Conservation (phyloP, 2,329 filamentous ascomycete genomes). For the Dactylonectria estremocensis region DNA sequence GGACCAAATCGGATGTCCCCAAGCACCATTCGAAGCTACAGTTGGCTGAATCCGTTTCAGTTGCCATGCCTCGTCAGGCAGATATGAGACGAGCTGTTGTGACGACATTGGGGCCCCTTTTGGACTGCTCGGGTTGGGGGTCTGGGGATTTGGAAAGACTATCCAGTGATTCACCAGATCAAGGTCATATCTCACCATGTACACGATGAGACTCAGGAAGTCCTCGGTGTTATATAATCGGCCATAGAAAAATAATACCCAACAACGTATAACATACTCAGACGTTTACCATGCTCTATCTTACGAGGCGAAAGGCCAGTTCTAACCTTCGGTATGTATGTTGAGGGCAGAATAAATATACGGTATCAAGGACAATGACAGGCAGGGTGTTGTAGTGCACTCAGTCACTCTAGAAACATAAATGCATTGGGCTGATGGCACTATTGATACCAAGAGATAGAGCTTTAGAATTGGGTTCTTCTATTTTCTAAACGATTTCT, state of each 20-base stretch:
- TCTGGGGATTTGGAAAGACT: slow-evolving; percentile 1
- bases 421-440: too few species aligned
- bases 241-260: neutral
- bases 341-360: too few species aligned
- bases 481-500: too few species aligned
- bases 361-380: too few species aligned
- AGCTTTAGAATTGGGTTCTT: too few species aligned
- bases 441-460: too few species aligned
- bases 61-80: neutral
- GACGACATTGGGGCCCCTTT: neutral
- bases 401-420: too few species aligned
- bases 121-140: neutral
- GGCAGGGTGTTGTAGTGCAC: too few species aligned
- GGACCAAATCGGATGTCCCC: neutral
- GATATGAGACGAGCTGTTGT: neutral
- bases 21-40: neutral
- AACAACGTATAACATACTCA: neutral
- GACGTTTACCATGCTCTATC: too few species aligned
- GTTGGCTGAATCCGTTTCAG: neutral
- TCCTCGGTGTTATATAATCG: neutral
- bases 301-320: too few species aligned
- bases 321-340: too few species aligned
- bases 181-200: neutral
- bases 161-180: neutral
- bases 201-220: neutral